A percentile compares a stretch with the other conserved stretches of the same genome.
Conservation (phyloP, 2,329 filamentous ascomycete genomes). For the Cryphonectria japonica region DNA sequence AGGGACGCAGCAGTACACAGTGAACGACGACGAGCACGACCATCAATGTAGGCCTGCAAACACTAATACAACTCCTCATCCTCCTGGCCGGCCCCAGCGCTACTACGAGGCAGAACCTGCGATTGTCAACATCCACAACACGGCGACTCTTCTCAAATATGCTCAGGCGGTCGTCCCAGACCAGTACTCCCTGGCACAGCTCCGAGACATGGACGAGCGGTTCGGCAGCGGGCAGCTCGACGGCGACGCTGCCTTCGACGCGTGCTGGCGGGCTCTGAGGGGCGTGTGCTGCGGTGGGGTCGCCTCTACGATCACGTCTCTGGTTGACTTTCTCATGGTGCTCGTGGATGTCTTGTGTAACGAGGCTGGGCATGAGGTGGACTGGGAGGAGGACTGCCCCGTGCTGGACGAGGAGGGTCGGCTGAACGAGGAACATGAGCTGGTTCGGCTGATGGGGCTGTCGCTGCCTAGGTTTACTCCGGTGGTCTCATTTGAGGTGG, state of each 20-base stretch:
- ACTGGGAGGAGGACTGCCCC: neutral
- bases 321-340: neutral
- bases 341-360: neutral
- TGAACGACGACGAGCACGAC: neutral
- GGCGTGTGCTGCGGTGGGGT: neutral
- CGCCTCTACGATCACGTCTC: neutral
- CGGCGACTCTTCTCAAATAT: neutral
- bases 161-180: neutral
- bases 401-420: neutral
- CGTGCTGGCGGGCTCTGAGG: neutral
- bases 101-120: neutral
- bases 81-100: neutral
- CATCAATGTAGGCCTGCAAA: neutral
- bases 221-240: neutral
- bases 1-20: neutral
- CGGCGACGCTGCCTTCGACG: neutral
- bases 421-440: neutral
- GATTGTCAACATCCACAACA: neutral
- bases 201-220: neutral
- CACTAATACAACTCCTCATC: neutral
- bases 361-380: neutral
- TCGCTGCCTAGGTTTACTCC: neutral
- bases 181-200: neutral
- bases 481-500: neutral
- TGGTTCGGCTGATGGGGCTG: neutral